Evolutionary conservation across 352 stramenopile species (phyloP).

Genomic region (Thalassiosira pacifica): DNA sequence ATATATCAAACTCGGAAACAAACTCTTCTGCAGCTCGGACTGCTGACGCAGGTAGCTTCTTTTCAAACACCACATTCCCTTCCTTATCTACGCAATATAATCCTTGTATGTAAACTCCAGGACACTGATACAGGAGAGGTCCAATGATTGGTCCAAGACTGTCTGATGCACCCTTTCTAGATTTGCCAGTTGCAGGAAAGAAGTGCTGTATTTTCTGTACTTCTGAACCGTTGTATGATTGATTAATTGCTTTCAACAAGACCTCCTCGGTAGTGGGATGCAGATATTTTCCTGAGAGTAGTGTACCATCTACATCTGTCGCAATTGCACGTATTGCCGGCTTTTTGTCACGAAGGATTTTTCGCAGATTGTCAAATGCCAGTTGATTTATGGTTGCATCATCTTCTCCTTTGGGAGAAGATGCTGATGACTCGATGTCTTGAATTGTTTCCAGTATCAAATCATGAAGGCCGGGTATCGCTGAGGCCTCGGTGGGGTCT

Average conservation of each 20-base stretch:
- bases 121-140: constrained; percentile 62
- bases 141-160: constrained; percentile 75
- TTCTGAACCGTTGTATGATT: constrained; percentile 35
- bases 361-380: constrained; percentile 35
- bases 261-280: constrained; percentile 75
- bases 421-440: constrained; percentile 50
- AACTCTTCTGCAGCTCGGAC: constrained; percentile 70
- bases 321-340: constrained; percentile 79
- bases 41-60: constrained; percentile 65
- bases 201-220: constrained; percentile 69
- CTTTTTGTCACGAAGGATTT: constrained; percentile 53
- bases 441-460: constrained; percentile 60
- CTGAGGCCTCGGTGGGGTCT: constrained; percentile 9
- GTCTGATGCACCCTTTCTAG: constrained; percentile 71
- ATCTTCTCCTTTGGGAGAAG: constrained; percentile 25
- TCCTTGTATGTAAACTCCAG: constrained; percentile 86
- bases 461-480: constrained; percentile 59
- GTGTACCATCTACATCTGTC: constrained; percentile 86
- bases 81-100: constrained; percentile 80
- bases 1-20: constrained; percentile 59
- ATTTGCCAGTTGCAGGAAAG: constrained; percentile 87
- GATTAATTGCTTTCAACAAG: constrained; percentile 65
- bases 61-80: constrained; percentile 84
- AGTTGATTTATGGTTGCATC: constrained; percentile 32
- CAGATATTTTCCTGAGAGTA: constrained; percentile 74